Conservation (phyloP, 768 basidiomycete genomes). For the Tricholoma furcatifolium region DNA sequence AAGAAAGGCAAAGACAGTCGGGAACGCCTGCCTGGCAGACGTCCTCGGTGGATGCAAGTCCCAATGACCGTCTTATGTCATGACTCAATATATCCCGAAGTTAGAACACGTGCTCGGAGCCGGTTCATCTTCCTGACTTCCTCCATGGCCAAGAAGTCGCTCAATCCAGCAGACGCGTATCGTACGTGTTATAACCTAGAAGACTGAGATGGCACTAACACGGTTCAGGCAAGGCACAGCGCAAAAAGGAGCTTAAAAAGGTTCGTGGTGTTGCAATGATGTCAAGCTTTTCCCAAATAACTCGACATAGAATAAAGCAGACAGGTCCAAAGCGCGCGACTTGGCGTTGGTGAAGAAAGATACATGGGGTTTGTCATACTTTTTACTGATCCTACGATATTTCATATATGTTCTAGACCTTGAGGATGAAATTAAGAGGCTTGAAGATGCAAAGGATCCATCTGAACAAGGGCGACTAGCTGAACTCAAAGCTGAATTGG, state of each 20-base stretch:
- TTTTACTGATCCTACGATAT: background rate
- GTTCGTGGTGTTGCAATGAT: conserved; percentile 37
- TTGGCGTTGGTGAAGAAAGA: conserved; percentile 94
- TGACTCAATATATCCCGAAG: conserved; percentile 33
- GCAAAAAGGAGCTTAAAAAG: conserved; percentile 96
- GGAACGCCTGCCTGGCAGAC: conserved; percentile 27
- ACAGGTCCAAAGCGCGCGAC: conserved; percentile 77
- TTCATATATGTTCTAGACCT: conserved; percentile 49
- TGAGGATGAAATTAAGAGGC: conserved; percentile 74
- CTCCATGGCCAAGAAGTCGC: conserved; percentile 80
- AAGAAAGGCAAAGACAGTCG: conserved; percentile 2
- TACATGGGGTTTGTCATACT: conserved; percentile 59
- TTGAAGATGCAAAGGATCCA: conserved; percentile 48
- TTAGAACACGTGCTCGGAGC: conserved; percentile 31
- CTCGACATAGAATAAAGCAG: conserved; percentile 84
- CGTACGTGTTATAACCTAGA: conserved; percentile 47
- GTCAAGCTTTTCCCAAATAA: conserved; percentile 17
- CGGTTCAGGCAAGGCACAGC: conserved; percentile 77
- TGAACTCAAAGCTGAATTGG: conserved; percentile 74
- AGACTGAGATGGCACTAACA: background rate
- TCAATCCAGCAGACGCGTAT: conserved; percentile 94
- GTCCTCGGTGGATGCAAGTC: conserved; percentile 29
- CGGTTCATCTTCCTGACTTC: conserved; percentile 9
- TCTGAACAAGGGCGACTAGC: conserved; percentile 62
- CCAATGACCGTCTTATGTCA: conserved; percentile 24